Evolutionary conservation across 2,329 filamentous ascomycete genomes (phyloP).

Genomic region (Tolypocladium ophioglossoides): DNA sequence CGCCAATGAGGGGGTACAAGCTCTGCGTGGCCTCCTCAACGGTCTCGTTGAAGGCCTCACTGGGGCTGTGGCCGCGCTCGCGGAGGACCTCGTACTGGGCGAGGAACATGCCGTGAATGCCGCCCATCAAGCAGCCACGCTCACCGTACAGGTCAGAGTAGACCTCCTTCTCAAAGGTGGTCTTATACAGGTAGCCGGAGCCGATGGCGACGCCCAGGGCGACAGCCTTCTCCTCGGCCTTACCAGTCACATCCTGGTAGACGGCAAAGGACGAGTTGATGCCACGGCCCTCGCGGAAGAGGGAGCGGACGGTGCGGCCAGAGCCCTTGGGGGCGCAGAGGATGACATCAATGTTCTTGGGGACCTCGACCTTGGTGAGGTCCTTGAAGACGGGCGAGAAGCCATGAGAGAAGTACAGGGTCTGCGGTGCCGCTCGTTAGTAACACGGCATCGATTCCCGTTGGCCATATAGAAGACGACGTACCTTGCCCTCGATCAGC

Average conservation of each 20-base stretch:
- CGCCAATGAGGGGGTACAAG: constrained; percentile 93
- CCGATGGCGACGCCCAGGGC: constrained; percentile 95
- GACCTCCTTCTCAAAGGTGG: constrained; percentile 99
- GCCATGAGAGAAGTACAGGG: constrained; percentile 99
- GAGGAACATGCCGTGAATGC: constrained; percentile 99
- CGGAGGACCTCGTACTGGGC: constrained; percentile 99
- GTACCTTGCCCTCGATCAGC: constrained; percentile 94
- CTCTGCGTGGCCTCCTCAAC: constrained; percentile 99
- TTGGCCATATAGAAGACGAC: constrained; percentile 11
- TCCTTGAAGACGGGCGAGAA: constrained; percentile 99
- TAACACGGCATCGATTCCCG: not conserved
- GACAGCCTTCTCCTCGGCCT: constrained; percentile 95
- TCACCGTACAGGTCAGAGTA: constrained; percentile 99
- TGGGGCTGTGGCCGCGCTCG: constrained; percentile 94
- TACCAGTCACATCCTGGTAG: constrained; percentile 95
- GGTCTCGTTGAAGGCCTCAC: constrained; percentile 99
- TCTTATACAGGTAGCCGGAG: constrained; percentile 99
- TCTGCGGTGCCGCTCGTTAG: constrained; percentile 41
- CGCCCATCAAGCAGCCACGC: constrained; percentile 99
- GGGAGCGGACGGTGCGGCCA: constrained; percentile 93
- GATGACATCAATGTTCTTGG: constrained; percentile 94
- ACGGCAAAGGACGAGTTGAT: constrained; percentile 99
- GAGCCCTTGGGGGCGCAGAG: constrained; percentile 98
- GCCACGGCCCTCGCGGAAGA: constrained; percentile 98
- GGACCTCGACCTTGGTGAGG: constrained; percentile 96